Evolutionary conservation across 129 eudicot species (phyloP), one percentile per base, ranked within the genome.

Genomic region (Tagetes erecta): DNA sequence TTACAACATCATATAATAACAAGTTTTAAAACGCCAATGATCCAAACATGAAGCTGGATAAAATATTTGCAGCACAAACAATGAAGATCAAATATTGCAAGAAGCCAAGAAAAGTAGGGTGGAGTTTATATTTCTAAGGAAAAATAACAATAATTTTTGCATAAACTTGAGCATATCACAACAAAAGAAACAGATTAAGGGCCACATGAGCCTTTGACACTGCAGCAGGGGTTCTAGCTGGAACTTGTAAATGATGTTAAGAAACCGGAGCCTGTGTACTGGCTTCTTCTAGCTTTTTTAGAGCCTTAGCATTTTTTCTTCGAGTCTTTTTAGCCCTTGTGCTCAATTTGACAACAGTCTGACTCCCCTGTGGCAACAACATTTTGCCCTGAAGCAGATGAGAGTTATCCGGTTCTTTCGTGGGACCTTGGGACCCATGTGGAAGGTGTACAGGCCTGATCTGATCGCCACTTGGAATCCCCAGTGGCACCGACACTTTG

Each of bases 401-500:
- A 20, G 27, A 20, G 27, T 20, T 20, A 20, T 20, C 27, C 27
- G 27, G 27, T 20, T 20, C 27, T 20, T 20, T 20, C 27, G 27
- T 20, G 27, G 27, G 27, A 20, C 27, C 27, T 20, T 20, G 27
- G 27, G 27, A 20, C 27, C 27, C 27, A 20, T 20, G 27, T 20
- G 27, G 27, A 20, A 20, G 27, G 27, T 20, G 27, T 20, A 20
- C 27, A 20, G 27, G 27, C 27, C 27, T 20, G 27, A 20, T 20
- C 27, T 20, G 27, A 20, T 78, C 81, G 4, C 31, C 76, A 27
- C 76, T 46, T 34, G 76, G 73, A 72, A 76, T 76, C 12, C 41
- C 84, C 50, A 64, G 87, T 0, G 87, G 84, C 2, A 62, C 80
- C 83, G 87, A 68, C 1, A 68, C 72, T 56, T 84, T 82, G 67